phyloP scores from a whole-genome alignment of 1,284 basidiomycete species.

The Fomitiporia mediterranea region DNA sequence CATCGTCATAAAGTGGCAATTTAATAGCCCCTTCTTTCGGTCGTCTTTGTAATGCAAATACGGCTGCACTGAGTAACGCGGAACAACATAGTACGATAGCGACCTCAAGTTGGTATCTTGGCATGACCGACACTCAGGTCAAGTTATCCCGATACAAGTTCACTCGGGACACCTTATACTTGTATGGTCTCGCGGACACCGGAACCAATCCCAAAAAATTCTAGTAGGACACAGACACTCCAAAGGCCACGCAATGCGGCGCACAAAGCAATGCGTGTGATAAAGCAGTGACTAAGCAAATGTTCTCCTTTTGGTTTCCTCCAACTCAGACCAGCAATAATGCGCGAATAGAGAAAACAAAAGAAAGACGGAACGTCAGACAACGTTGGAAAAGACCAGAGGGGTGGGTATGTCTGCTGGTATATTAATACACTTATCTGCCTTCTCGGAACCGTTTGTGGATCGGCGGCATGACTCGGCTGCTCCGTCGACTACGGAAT shows the following conservation, averaged over 20 bases:
- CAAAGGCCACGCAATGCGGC: neutral
- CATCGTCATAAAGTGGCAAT: conserved; percentile 42
- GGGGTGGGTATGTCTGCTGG: too few relatives aligned
- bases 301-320: too few relatives aligned
- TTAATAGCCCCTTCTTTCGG: conserved; percentile 49
- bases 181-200: neutral
- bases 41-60: conserved; percentile 34
- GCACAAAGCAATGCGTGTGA: neutral
- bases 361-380: too few relatives aligned
- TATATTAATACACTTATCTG: too few relatives aligned
- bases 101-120: conserved; percentile 54
- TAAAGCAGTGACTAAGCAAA: neutral
- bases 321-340: too few relatives aligned
- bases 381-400: too few relatives aligned
- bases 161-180: neutral
- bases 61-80: conserved; percentile 40
- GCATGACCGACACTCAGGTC: too few relatives aligned
- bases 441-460: too few relatives aligned
- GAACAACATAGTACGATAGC: conserved; percentile 44
- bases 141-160: neutral
- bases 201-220: too few relatives aligned
- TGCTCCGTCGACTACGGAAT: too few relatives aligned
- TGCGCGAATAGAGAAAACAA: too few relatives aligned
- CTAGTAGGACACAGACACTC: neutral
- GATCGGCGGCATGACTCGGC: too few relatives aligned